Base-by-base conservation (phyloP, 768 basidiomycete genomes). In the Rhodotorula sphaerocarpa region DNA sequence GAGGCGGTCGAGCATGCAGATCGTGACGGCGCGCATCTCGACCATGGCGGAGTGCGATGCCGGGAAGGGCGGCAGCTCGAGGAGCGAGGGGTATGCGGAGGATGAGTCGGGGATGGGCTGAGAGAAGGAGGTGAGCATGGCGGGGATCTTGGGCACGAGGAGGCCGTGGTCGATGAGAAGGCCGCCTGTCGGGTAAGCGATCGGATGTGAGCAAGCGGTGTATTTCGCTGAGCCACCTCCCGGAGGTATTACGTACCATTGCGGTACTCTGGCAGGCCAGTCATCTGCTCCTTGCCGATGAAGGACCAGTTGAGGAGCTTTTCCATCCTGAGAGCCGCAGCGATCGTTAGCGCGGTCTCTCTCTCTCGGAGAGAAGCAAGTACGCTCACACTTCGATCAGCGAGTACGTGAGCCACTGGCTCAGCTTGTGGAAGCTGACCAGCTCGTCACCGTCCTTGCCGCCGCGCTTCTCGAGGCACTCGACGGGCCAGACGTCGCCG, bases 1-100 rank as follows among this genome's bases (percentile, higher is more conserved):
- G 57, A 90, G 82, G 61, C 86, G 83, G 75, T 95, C 90, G 88
- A 99, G 79, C 73, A 86, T 83, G 58, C 95, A 86, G 42, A 99
- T 88, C 0, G 93, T 97, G 81, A 99, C 82, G 0, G 92, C 91
- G 58, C 93, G 80, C 91, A 92, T 93, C 76, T 99, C 93, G 42
- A 96, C 84, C 59, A 97, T 85, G 10, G 90, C 90, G 0, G 90
- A 88, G 73, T 91, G 90, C 0, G 86, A 85, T 2, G 90, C 81
- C 20, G 80, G 76, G 28, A 87, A 79, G 44, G 80, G 81, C 5
- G 88, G 85, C 55, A 90, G 79, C 27, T 78, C 78, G 11, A 82
- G 76, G 25, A 74, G 50, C 48, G 50, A 66, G 50, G 57, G 71
- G 53, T 43, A 33, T 5, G 23, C 28, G 20, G 54, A 39, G 16